phyloP scores from a whole-genome alignment of 2,329 filamentous ascomycete species.

The Coccinonectria pachysandricola region DNA sequence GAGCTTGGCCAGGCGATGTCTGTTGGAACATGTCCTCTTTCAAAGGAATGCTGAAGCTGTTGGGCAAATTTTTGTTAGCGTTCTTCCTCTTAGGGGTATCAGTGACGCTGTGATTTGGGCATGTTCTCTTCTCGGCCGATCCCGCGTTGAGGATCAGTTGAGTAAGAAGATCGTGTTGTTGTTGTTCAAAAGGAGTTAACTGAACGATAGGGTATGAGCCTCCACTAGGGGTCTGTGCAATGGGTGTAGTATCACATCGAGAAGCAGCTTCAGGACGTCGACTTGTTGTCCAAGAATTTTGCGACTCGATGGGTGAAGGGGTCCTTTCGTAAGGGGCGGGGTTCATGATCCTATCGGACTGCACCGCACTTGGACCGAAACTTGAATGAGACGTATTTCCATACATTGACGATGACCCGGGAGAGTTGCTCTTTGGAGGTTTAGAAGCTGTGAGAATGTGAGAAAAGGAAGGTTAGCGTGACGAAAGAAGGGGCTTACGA shows the following conservation, averaged over 20 bases:
- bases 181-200: conserved; percentile 29
- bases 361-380: conserved; percentile 7
- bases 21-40: conserved; percentile 31
- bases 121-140: conserved; percentile 8
- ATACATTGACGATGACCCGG: conserved; percentile 37
- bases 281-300: too few relatives aligned
- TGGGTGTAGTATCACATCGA: too few relatives aligned
- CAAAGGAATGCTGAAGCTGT: conserved; percentile 42
- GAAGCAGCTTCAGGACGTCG: too few relatives aligned
- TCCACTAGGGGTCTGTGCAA: conserved; percentile 29
- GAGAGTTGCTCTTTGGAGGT: conserved; percentile 5
- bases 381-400: conserved; percentile 15
- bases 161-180: conserved; percentile 28
- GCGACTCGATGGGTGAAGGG: too few relatives aligned
- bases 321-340: too few relatives aligned
- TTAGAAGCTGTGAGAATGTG: conserved; percentile 6
- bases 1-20: conserved; percentile 25
- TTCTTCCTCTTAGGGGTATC: conserved; percentile 4
- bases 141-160: conserved; percentile 25
- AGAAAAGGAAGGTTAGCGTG: too few relatives aligned
- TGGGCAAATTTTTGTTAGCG: conserved; percentile 23
- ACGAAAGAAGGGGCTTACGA: too few relatives aligned
- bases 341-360: too few relatives aligned
- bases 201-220: too few relatives aligned
- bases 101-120: conserved; percentile 2